These are phyloP conservation scores for Artemisia tridentata DNA, from an alignment of 129 eudicot species.

Conservation along the genomic window DNA sequence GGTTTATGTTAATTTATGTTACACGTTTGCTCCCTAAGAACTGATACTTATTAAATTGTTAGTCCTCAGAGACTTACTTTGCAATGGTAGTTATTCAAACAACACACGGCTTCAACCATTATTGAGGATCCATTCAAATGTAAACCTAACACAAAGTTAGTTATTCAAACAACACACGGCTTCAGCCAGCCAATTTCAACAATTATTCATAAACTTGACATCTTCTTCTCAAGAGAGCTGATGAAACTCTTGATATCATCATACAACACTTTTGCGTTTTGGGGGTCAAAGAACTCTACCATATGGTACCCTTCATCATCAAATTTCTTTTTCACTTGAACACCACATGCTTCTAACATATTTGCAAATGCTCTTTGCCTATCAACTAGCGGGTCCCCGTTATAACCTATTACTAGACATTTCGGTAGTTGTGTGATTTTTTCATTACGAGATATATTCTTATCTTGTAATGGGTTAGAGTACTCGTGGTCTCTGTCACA, in stretches of 20 bases:
- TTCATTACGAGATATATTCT: background rate
- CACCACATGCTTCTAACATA: slow-evolving; percentile 61
- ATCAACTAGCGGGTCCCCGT: slow-evolving; percentile 63
- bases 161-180: no score
- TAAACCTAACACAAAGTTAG: no score
- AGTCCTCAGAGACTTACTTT: no score
- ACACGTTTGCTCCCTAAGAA: no score
- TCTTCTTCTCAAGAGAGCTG: slow-evolving; percentile 15
- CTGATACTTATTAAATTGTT: no score
- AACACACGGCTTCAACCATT: no score
- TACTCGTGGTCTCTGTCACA: slow-evolving; percentile 54
- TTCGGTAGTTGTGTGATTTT: slow-evolving; percentile 51
- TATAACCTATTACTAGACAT: slow-evolving; percentile 52
- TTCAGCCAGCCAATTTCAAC: background rate
- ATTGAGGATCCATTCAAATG: no score
- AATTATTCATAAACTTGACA: slow-evolving; percentile 24
- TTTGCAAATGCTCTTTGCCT: slow-evolving; percentile 48
- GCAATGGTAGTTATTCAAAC: no score
- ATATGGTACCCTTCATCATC: slow-evolving; percentile 58
- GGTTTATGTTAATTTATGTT: no score
- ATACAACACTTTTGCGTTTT: slow-evolving; percentile 37
- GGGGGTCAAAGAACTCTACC: slow-evolving; percentile 49
- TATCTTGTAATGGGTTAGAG: slow-evolving; percentile 31
- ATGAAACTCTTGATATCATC: slow-evolving; percentile 44
- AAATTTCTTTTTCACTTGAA: slow-evolving; percentile 44